A percentile compares a stretch with the other conserved stretches of the same genome.
These are phyloP conservation scores for Chlorophyllum brunneum DNA, from an alignment of 768 basidiomycete species.

Conservation along the genomic window DNA sequence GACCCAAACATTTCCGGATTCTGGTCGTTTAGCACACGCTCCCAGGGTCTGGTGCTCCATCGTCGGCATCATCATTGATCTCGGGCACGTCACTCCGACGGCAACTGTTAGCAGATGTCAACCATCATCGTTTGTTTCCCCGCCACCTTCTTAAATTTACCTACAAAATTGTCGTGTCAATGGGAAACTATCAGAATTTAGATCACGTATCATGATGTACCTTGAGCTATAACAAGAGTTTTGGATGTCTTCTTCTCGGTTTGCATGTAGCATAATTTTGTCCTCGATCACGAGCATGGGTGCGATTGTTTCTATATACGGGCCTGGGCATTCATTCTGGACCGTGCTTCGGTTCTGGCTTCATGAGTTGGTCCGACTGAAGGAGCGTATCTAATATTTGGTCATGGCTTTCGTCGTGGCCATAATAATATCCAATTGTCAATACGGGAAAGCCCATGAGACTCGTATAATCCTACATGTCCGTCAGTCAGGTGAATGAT, in stretches of 20 bases:
- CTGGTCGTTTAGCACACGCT: conserved; percentile 76
- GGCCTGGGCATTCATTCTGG: conserved; percentile 94
- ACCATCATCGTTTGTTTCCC: conserved; percentile 62
- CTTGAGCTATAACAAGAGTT: conserved; percentile 92
- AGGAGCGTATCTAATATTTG: conserved; percentile 74
- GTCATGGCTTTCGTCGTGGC: conserved; percentile 87
- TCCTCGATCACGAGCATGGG: conserved; percentile 91
- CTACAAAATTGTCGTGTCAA: conserved; percentile 27
- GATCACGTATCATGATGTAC: conserved; percentile 29
- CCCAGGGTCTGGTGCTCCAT: conserved; percentile 33
- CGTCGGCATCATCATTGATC: conserved; percentile 26
- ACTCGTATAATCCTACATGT: conserved; percentile 80
- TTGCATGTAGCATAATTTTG: conserved; percentile 83
- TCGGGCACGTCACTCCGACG: conserved; percentile 78
- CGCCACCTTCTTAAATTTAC: conserved; percentile 80
- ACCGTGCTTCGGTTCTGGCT: neutral
- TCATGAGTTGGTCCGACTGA: neutral
- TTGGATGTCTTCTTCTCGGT: conserved; percentile 87
- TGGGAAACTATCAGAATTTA: neutral
- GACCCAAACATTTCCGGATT: conserved; percentile 67
- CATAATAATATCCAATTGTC: conserved; percentile 86
- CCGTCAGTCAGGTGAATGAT: neutral
- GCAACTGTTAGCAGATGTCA: conserved; percentile 74
- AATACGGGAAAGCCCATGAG: conserved; percentile 86
- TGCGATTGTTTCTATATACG: conserved; percentile 94